Evolutionary conservation across 768 basidiomycete genomes (phyloP), one percentile per base, ranked within the genome.

Genomic region (Glaciozyma antarctica): DNA sequence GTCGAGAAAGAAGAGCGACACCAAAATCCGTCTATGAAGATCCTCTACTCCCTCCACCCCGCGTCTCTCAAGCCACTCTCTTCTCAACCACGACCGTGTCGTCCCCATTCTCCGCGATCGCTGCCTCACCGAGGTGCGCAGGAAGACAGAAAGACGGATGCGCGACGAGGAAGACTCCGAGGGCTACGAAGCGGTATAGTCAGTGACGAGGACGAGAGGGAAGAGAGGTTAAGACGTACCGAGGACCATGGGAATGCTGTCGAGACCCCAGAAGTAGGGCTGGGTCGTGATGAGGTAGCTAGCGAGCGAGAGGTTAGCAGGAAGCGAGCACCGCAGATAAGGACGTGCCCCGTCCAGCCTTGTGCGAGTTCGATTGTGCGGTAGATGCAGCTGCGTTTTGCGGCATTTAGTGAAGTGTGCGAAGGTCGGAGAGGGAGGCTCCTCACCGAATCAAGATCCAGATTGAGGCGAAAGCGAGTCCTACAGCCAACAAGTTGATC

Each of bases 401-500:
- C 9, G 9, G 9, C 32, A 5, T 32, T 51, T 26, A 26, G 22
- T 13, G 10, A n/a, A 12, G n/a, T 16, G 24, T 9, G 2, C 12
- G 6, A 15, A 26, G 32, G 9, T n/a, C 7, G 24, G 26, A 24
- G 6, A 15, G n/a, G 28, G 8, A 30, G 51, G 32, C 32, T 32
- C 32, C 32, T 52, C 24, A 52, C 51, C 51, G 56, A 38, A 57
- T 34, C 28, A 57, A 32, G 34, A 57, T 57, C 56, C 32, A 44
- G 5, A 57, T 7, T 19, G 56, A 57, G 17, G 56, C 32, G 28
- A n/a, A 57, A 57, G 56, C 22, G 5, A 57, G 32, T 1, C 56
- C 56, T 12, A 15, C 26, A 3, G 43, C 32, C 22, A 57, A n/a
- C 9, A 57, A 41, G 21, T 32, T 32, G 56, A 57, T 44, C 22